These are phyloP conservation scores for Aurinia saxatilis DNA, from an alignment of 345 rosid species.

Conservation along the genomic window DNA sequence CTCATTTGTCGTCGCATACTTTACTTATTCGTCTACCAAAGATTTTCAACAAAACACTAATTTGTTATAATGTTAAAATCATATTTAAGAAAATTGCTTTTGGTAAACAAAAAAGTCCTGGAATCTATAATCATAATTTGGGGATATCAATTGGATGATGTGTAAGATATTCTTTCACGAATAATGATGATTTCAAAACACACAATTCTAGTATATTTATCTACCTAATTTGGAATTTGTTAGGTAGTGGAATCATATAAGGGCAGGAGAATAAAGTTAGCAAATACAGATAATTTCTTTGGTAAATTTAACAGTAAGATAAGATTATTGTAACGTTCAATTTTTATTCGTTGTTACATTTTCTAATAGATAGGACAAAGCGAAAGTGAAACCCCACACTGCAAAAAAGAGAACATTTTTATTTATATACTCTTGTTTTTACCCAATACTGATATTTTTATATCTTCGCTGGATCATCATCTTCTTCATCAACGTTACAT, in stretches of 20 bases:
- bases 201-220: neutral
- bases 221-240: neutral
- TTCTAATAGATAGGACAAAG: conserved; percentile 14
- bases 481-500: neutral
- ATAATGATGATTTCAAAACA: neutral
- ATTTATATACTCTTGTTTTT: no score
- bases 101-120: no score
- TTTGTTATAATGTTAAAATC: no score
- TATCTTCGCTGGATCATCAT: neutral
- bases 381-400: conserved; percentile 27
- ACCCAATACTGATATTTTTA: neutral
- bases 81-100: no score
- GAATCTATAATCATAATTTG: no score
- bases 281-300: neutral
- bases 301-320: conserved; percentile 7
- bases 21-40: no score
- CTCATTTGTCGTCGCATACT: neutral
- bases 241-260: neutral
- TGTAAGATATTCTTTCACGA: neutral
- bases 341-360: neutral
- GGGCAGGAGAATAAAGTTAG: neutral
- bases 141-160: neutral
- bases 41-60: no score
- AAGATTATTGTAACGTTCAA: neutral
- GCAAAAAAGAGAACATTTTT: neutral